phyloP scores from a whole-genome alignment of 805 yeast genomes.

The Wickerhamiella kurtzmanii region DNA sequence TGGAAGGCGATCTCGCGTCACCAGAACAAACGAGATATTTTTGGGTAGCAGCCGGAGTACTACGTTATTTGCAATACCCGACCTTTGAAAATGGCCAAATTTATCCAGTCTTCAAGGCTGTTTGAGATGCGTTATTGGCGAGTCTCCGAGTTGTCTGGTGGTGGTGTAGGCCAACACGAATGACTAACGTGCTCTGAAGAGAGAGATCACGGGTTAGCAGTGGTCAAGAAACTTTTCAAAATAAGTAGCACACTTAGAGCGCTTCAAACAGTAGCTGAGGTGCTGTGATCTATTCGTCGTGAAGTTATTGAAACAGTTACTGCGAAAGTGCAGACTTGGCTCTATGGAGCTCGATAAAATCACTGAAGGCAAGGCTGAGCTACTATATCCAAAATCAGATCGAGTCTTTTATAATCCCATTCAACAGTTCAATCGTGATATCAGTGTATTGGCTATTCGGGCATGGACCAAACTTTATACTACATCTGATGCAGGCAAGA shows the following conservation, averaged over 20 bases:
- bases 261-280: not conserved
- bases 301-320: not conserved
- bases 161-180: no score
- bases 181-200: no score
- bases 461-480: slow-evolving; percentile 65
- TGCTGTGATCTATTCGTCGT: not conserved
- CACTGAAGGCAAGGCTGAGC: slow-evolving; percentile 71
- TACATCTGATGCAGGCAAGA: slow-evolving; percentile 8
- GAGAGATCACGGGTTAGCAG: no score
- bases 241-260: not conserved
- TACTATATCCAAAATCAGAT: slow-evolving; percentile 68
- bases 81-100: no score
- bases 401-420: slow-evolving; percentile 89
- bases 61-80: no score
- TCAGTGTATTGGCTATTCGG: slow-evolving; percentile 68
- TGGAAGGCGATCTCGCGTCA: no score
- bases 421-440: slow-evolving; percentile 91
- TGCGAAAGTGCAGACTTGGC: not conserved
- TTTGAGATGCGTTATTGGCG: no score
- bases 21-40: no score
- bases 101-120: no score
- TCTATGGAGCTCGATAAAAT: slow-evolving; percentile 14
- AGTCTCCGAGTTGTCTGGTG: no score
- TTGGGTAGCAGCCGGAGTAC: no score
- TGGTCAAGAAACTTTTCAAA: not conserved